Evolutionary conservation across 495 filamentous ascomycete species (phyloP).

Genomic region (Hyaloscypha finlandica): DNA sequence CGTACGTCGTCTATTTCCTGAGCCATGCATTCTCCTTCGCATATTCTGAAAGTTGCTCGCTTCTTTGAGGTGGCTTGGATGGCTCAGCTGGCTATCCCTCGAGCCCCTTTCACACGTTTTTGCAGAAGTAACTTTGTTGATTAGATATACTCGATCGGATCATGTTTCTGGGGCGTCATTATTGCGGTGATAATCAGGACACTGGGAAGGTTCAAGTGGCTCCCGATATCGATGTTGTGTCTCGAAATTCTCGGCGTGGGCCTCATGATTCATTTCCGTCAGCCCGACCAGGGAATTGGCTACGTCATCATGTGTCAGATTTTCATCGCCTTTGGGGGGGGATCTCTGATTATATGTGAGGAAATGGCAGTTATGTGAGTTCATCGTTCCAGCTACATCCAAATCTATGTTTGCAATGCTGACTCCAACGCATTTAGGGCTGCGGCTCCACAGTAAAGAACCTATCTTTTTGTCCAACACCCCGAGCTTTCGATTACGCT

Average conservation of each 20-base stretch:
- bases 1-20: background rate
- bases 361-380: slow-evolving; percentile 62
- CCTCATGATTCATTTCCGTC: slow-evolving; percentile 75
- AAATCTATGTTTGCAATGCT: background rate
- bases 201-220: slow-evolving; percentile 56
- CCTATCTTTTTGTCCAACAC: too few relatives aligned
- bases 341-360: slow-evolving; percentile 58
- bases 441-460: slow-evolving; percentile 50
- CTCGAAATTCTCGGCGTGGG: slow-evolving; percentile 66
- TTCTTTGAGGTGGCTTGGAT: too few relatives aligned
- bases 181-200: slow-evolving; percentile 48
- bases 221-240: slow-evolving; percentile 54
- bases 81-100: too few relatives aligned
- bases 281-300: slow-evolving; percentile 54
- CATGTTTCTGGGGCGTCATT: slow-evolving; percentile 63
- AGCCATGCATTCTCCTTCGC: too few relatives aligned
- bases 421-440: slow-evolving; percentile 37
- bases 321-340: slow-evolving; percentile 71
- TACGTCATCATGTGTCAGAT: slow-evolving; percentile 79
- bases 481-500: too few relatives aligned
- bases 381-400: background rate
- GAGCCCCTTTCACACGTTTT: too few relatives aligned
- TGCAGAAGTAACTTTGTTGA: background rate
- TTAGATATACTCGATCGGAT: slow-evolving; percentile 66
- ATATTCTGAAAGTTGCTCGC: too few relatives aligned